Conservation (phyloP, 352 stramenopile genomes). For the Globisporangium ultimum region DNA sequence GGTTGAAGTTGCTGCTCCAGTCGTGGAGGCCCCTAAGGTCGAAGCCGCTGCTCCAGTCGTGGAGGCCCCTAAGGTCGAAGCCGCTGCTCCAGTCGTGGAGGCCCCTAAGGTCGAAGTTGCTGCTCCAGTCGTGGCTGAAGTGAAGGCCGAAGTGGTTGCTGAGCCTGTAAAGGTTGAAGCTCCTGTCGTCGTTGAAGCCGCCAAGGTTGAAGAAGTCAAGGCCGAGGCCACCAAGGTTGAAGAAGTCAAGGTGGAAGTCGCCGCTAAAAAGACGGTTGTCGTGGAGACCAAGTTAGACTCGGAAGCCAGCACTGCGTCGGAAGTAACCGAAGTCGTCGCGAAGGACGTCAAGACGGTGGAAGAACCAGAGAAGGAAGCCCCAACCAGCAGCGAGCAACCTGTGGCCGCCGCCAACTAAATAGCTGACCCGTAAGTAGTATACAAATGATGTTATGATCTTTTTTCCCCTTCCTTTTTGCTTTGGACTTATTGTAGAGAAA, state of each 20-base stretch:
- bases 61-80: not conserved
- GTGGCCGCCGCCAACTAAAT: constrained; percentile 1
- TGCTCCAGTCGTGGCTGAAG: too few relatives aligned
- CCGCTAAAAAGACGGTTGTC: not conserved
- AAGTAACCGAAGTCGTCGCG: constrained; percentile 13
- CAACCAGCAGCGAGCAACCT: constrained; percentile 4
- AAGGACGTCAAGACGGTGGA: constrained; percentile 2
- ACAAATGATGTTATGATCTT: constrained; percentile 1
- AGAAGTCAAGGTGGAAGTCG: not conserved
- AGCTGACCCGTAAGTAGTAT: constrained; percentile 1
- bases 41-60: not conserved
- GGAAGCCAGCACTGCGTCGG: constrained; percentile 12
- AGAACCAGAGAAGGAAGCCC: constrained; percentile 22
- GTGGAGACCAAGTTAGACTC: not conserved
- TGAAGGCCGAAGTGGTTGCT: not conserved
- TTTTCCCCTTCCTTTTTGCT: not conserved
- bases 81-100: constrained; percentile 1
- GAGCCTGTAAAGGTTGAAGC: constrained; percentile 1
- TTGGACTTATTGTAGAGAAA: not conserved
- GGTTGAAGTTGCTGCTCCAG: constrained; percentile 6
- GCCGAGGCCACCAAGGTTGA: not conserved
- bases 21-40: constrained; percentile 1
- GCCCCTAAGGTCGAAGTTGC: constrained; percentile 5
- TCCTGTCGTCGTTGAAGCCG: not conserved
- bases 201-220: constrained; percentile 1